Base-by-base conservation (phyloP, 257 asterid species). In the Capsicum pubescens region DNA sequence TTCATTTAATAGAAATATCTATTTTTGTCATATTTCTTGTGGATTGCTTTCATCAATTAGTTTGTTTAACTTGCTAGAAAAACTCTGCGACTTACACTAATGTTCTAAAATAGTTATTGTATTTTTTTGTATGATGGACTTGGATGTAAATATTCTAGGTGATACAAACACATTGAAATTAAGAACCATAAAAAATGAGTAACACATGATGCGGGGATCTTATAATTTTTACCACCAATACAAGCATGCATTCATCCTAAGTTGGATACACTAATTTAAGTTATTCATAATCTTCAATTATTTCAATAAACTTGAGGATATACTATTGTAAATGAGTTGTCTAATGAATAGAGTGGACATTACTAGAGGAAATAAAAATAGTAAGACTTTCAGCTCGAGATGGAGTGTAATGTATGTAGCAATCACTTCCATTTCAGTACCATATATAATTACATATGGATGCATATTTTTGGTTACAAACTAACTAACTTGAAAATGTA, bases 1-100 rank as follows among this genome's bases (percentile, higher is more conserved):
- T 52, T 76, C 81, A 76, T 52, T 76, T 21, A 36, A 52, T 13
- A 26, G 63, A 50, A 76, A 52, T 61, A 52, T 76, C 63, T 72
- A 10, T 26, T 76, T 35, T 52, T 76, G 63, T 76, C 63, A 52
- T n/a, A 16, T 52, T 52, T 76, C 48, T 52, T 52, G 63, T 50
- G 63, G 39, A 14, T 14, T 35, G 48, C 12, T 67, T 76, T 76
- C 61, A 52, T 21, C 61, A 26, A 26, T 52, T 52, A 6, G 81
- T 21, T 61, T 0, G 9, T 76, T 21, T 7, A 17, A 52, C 63
- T 52, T 76, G 14, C 63, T 9, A 76, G 26, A 76, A 52, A 7
- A 21, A 52, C 5, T 76, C 19, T 76, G 48, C 63, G 13, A 52
- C 81, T 76, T 76, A 2, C 0, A 54, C 48, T 48, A 19, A 26